Evolutionary conservation across 176 grass and related monocot genomes (phyloP).

Genomic region (Raddia guianensis): DNA sequence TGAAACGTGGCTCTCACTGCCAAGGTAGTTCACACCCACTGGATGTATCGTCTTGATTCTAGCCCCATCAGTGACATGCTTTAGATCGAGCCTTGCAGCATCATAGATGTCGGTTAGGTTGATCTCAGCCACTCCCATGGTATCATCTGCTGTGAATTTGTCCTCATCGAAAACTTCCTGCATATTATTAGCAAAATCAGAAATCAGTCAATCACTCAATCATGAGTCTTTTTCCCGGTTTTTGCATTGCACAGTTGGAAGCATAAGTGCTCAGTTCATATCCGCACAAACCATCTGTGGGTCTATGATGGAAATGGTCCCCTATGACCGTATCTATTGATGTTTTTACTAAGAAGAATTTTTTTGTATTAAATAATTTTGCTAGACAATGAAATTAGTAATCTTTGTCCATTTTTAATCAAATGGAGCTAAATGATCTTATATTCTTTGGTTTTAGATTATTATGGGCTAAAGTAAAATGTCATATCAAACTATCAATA

Average conservation of each 20-base stretch:
- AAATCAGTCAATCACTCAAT: neutral
- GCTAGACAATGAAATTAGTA: too few relatives aligned
- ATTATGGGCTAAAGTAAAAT: too few relatives aligned
- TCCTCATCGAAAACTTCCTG: slow-evolving; percentile 90
- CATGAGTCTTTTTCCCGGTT: neutral
- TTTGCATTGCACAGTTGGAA: slow-evolving; percentile 14
- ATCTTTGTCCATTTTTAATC: too few relatives aligned
- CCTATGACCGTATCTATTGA: neutral
- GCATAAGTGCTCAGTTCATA: neutral
- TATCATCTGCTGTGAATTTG: slow-evolving; percentile 77
- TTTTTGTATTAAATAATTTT: neutral
- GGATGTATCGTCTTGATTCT: slow-evolving; percentile 67
- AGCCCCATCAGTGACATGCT: slow-evolving; percentile 38
- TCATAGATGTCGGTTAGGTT: slow-evolving; percentile 58
- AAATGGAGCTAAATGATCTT: too few relatives aligned
- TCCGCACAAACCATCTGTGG: neutral
- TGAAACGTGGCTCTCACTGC: slow-evolving; percentile 61
- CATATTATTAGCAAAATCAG: neutral
- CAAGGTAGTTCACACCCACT: slow-evolving; percentile 61
- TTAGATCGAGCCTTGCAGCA: slow-evolving; percentile 62
- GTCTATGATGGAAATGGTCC: neutral
- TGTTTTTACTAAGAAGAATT: neutral
- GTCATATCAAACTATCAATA: too few relatives aligned
- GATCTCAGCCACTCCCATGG: slow-evolving; percentile 69
- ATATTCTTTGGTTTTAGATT: too few relatives aligned